Conservation (phyloP, 805 yeast species). For the Brettanomyces custersianus region DNA sequence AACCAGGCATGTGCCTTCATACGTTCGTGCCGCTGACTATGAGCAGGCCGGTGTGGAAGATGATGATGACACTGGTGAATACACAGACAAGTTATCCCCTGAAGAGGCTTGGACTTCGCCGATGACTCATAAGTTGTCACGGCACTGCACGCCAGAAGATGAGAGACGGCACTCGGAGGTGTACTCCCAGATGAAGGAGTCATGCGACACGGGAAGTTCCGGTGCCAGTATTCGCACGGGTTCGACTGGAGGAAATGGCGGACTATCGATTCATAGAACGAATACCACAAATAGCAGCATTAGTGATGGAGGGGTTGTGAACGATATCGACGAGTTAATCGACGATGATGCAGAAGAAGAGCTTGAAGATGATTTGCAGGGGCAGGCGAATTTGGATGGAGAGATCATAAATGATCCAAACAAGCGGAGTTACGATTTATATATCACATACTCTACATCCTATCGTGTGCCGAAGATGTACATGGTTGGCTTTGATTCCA, state of each 20-base stretch:
- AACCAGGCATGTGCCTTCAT: conserved; percentile 83
- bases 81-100: conserved; percentile 2
- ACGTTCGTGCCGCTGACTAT: conserved; percentile 55
- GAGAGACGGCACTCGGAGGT: conserved; percentile 20
- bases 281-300: conserved; percentile 17
- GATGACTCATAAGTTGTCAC: conserved; percentile 10
- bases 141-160: conserved; percentile 14
- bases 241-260: not conserved
- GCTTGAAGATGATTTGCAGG: conserved; percentile 19
- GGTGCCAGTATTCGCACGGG: conserved; percentile 1
- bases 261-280: conserved; percentile 10
- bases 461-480: conserved; percentile 95
- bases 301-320: conserved; percentile 27
- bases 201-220: conserved; percentile 9
- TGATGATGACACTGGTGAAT: conserved; percentile 4
- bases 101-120: conserved; percentile 58
- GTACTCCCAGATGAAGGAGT: conserved; percentile 14
- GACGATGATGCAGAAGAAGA: conserved; percentile 26
- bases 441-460: conserved; percentile 87
- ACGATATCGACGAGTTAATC: conserved; percentile 31
- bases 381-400: conserved; percentile 24
- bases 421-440: conserved; percentile 75
- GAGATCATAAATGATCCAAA: conserved; percentile 29
- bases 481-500: conserved; percentile 73
- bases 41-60: conserved; percentile 26